Conservation (phyloP, 2,329 filamentous ascomycete genomes). For the Alternaria dauci region DNA sequence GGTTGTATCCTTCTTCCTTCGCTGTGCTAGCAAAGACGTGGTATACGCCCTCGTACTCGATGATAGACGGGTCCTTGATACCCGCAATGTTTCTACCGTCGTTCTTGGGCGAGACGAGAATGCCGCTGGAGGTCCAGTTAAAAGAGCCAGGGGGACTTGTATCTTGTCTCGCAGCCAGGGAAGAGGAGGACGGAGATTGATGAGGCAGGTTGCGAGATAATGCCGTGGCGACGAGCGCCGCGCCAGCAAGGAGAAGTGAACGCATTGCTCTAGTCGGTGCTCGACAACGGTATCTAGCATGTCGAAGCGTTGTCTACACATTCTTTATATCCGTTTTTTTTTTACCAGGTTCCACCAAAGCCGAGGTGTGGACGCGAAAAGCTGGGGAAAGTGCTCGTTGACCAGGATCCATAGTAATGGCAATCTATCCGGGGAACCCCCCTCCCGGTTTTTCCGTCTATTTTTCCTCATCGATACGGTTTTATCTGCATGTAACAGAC, state of each 20-base stretch:
- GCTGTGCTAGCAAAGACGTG: conserved; percentile 55
- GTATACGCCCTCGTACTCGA: conserved; percentile 52
- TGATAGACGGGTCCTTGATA: conserved; percentile 49
- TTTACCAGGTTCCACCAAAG: neutral
- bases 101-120: conserved; percentile 40
- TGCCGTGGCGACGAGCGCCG: conserved; percentile 19
- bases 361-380: conserved; percentile 1
- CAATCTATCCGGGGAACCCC: neutral
- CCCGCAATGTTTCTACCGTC: conserved; percentile 37
- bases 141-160: conserved; percentile 36
- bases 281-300: neutral
- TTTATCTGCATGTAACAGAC: neutral
- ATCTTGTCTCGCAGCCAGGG: conserved; percentile 9
- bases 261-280: conserved; percentile 7
- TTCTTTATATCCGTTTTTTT: neutral
- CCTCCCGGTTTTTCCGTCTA: conserved; percentile 1
- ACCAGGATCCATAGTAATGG: neutral
- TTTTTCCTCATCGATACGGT: neutral
- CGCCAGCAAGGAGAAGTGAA: conserved; percentile 9
- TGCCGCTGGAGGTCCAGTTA: conserved; percentile 41
- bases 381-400: neutral
- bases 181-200: neutral
- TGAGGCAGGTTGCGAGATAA: conserved; percentile 15
- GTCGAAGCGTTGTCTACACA: neutral
- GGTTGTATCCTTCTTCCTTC: conserved; percentile 48